phyloP scores from a whole-genome alignment of 768 basidiomycete genomes.

The Termitomyces eurrhizus region DNA sequence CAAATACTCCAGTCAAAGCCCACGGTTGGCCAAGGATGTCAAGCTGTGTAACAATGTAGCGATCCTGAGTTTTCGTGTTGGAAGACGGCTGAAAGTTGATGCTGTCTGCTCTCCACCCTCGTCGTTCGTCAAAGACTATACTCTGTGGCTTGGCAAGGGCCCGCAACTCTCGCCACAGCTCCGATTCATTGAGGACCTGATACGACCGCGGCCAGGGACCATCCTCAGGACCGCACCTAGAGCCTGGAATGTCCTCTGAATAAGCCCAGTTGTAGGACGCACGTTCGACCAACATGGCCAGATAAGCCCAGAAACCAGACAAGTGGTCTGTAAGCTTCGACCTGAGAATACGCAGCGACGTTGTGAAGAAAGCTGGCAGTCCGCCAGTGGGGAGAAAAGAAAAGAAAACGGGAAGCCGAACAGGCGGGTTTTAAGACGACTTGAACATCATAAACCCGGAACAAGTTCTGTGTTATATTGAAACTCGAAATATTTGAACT shows the following conservation, averaged over 20 bases:
- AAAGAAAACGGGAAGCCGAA: conserved; percentile 1
- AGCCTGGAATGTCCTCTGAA: conserved; percentile 59
- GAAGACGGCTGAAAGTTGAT: conserved; percentile 67
- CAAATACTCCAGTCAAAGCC: conserved; percentile 69
- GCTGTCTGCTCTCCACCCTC: conserved; percentile 45
- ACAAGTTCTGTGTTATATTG: conserved; percentile 8
- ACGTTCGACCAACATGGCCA: conserved; percentile 37
- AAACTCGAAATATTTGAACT: conserved; percentile 12
- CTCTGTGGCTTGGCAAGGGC: conserved; percentile 50
- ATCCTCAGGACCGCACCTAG: conserved; percentile 59
- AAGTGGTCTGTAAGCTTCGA: conserved; percentile 12
- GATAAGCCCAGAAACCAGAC: conserved; percentile 18
- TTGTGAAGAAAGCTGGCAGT: conserved; percentile 10
- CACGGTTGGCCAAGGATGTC: conserved; percentile 53
- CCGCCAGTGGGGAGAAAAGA: background rate
- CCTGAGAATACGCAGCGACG: conserved; percentile 11
- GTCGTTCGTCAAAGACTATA: conserved; percentile 29
- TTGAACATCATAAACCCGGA: conserved; percentile 14
- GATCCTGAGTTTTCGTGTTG: conserved; percentile 54
- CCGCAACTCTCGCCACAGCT: conserved; percentile 50
- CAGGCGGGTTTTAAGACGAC: conserved; percentile 12
- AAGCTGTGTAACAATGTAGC: conserved; percentile 56
- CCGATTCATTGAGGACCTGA: conserved; percentile 43
- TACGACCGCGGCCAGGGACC: conserved; percentile 64
- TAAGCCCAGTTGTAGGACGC: conserved; percentile 42